Evolutionary conservation across 176 grass and related monocot species (phyloP), one percentile per base, ranked within the genome.

Genomic region (Phoenix roebelenii): DNA sequence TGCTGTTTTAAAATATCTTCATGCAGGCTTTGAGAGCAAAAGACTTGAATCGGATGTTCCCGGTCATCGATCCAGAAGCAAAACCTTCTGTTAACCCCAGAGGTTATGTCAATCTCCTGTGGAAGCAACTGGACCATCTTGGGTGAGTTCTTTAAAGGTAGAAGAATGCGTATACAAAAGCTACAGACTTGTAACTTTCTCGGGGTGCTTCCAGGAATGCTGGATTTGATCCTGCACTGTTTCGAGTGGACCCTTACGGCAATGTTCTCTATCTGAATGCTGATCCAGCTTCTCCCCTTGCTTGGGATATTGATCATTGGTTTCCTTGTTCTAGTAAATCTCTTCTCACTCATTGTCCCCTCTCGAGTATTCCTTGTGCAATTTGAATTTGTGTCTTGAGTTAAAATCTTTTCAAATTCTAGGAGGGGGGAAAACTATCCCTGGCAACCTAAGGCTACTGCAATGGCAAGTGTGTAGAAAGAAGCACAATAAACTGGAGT

Each of bases 81-180:
- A 22, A 32, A 61, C 79, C 87, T 61, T 76, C 81, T 18, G 56
- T 78, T 44, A 98, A 98, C 52, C 84, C 84, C 15, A 78, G 81
- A 26, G 93, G 93, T 24, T 98, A 71, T 60, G 79, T 83, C 64
- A 98, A 83, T 78, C 87, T 92, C n/a, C 69, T 98, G 51, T 98
- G 93, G 93, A 98, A 92, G 81, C 93, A 89, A 76, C 84, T 98
- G 35, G 81, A 98, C 52, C 87, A 98, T 74, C 81, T 98, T 68
- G 84, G 93, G 82, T 89, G 57, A 61, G 67, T 22, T 61, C 17
- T 53, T 23, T 50, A 16, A 23, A 44, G 49, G 3, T 39, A 52
- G 5, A 52, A n/a, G 9, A 53, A 18, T 19, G 22, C 15, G 35
- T 50, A 22, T 23, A 10, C 50, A 32, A 54, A 68, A 28, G 55